Evolutionary conservation across 306 rosid genomes (phyloP).

Genomic region (Pyrus betulifolia): DNA sequence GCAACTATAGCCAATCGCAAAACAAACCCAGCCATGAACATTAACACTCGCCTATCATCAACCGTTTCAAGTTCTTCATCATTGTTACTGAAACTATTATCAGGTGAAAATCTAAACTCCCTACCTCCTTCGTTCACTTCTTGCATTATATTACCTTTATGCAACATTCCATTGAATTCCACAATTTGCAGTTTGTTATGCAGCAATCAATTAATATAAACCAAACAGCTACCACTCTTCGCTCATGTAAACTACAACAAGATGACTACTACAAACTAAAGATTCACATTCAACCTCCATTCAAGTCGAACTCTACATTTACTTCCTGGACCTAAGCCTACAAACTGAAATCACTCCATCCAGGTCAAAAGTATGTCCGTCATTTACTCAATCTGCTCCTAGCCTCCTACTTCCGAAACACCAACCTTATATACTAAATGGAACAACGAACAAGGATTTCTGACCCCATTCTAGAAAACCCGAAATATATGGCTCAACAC

Average conservation of each 20-base stretch:
- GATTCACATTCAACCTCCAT: background rate
- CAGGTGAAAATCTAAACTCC: background rate
- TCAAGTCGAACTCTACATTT: background rate
- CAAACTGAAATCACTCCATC: background rate
- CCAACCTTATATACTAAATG: background rate
- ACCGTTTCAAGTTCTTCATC: background rate
- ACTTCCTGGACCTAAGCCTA: background rate
- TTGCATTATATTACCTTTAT: background rate
- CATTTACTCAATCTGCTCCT: background rate
- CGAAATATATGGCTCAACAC: background rate
- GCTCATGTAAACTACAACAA: background rate
- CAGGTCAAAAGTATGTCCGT: background rate
- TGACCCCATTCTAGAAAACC: background rate
- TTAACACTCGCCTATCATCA: background rate
- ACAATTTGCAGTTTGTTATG: background rate
- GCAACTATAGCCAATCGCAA: background rate
- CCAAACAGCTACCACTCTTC: background rate
- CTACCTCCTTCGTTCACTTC: background rate
- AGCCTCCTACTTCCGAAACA: background rate
- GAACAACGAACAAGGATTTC: background rate
- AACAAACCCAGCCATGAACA: background rate
- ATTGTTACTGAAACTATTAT: background rate
- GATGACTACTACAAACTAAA: background rate
- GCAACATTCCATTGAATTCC: background rate
- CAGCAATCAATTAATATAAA: background rate